Base-by-base conservation (phyloP, 2,329 filamentous ascomycete species). In the Cladosporium sphaerospermum region DNA sequence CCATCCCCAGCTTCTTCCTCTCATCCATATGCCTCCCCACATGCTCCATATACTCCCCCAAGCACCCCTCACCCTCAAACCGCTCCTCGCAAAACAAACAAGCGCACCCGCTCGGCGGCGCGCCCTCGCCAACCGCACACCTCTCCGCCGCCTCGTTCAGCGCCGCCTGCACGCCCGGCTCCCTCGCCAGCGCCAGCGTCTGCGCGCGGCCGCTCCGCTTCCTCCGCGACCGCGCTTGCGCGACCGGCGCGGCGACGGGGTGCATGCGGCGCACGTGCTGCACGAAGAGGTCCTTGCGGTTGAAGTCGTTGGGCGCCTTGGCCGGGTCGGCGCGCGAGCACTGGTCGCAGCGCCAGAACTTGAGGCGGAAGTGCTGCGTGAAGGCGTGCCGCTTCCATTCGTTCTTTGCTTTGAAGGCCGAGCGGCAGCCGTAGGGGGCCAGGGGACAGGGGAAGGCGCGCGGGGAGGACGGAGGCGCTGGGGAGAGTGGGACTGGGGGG, bases 301-400 rank as follows among this genome's bases (percentile, higher is more conserved):
- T 95, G 75, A 96, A 96, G 68, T 82, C 84, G 61, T 85, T 83
- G 50, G 66, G 55, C 58, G 41, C 43, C 56, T 58, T 54, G 32
- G 65, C 61, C 14, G 62, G 56, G 51, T 65, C 60, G 34, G n/a
- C 56, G n/a, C 54, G 67, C 7, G 69, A 64, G 56, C 81, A 85
- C 32, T 86, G 74, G 59, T 84, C 79, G 72, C 91, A 97, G 54
- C 85, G 76, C 81, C 85, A 96, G 70, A 84, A 87, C 42, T 79
- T 74, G 3, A 88, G 75, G 51, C 84, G 80, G 18, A 96, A 75
- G 65, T 97, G 92, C 65, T 95, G 87, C 0, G 86, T 87, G 32
- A 77, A 74, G 62, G 92, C 82, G 66, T 97, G 92, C 0, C 92
- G 83, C 69, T 96, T 96, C 92, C 92, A 96, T 68, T 96, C 91